Conservation (phyloP, 1,284 basidiomycete genomes). For the Tylopilus sp. region DNA sequence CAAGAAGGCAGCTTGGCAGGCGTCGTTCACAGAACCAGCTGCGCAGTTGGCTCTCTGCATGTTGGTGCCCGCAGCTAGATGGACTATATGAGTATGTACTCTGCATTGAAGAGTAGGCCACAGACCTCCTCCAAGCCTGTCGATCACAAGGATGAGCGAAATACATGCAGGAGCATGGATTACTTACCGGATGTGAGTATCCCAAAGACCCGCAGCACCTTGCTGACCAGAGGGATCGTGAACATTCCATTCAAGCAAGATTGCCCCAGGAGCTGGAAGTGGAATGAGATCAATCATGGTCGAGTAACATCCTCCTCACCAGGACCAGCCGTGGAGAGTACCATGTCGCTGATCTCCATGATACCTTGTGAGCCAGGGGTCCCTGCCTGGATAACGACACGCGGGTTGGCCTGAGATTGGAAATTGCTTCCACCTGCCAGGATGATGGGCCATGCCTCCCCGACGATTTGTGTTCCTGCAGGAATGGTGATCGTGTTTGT, state of each 20-base stretch:
- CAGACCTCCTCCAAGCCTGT: conserved; percentile 34
- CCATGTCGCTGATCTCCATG: conserved; percentile 47
- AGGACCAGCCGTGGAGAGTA: conserved; percentile 45
- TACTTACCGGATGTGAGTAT: conserved; percentile 40
- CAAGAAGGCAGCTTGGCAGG: conserved; percentile 49
- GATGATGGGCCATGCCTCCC: conserved; percentile 54
- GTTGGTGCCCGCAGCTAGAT: conserved; percentile 40
- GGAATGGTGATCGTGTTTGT: conserved; percentile 53
- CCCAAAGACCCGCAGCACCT: conserved; percentile 57
- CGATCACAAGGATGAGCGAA: conserved; percentile 1
- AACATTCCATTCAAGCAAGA: conserved; percentile 59
- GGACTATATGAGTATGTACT: neutral
- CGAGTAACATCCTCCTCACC: conserved; percentile 24
- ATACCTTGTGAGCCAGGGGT: conserved; percentile 38
- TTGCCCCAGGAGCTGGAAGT: conserved; percentile 46
- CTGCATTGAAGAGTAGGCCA: neutral
- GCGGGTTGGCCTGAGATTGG: conserved; percentile 40
- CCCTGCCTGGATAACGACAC: conserved; percentile 43
- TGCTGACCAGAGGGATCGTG: conserved; percentile 45
- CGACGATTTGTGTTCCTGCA: conserved; percentile 48
- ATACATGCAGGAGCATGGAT: neutral
- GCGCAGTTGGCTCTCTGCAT: conserved; percentile 39
- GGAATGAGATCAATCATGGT: neutral
- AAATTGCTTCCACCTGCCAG: conserved; percentile 48
- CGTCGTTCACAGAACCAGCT: conserved; percentile 28